Base-by-base conservation (phyloP, 1,284 basidiomycete species). In the Tylopilus sp. region DNA sequence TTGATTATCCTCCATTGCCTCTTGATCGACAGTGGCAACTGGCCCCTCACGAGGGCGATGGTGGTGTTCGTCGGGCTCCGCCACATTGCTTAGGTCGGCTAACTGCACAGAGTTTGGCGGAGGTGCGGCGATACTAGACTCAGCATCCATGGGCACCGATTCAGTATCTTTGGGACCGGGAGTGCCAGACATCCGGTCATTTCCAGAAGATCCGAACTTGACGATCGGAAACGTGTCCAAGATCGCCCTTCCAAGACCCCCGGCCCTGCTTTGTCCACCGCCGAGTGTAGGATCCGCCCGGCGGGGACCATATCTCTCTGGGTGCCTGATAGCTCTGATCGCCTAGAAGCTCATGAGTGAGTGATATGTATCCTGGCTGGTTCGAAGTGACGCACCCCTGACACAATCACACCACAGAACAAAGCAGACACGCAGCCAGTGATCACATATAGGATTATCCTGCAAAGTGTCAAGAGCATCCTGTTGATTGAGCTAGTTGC, bases 151-250 rank as follows among this genome's bases (percentile, higher is more conserved):
- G 15, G 44, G 51, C 0, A 40, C 29, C 16, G 55, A 52, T 53
- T 72, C 75, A 30, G 69, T 41, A 53, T 73, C 74, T 51, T 71
- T 71, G 31, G 55, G 44, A 25, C 44, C 51, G 16, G 54, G 29
- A 43, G 31, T 29, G 39, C 31, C 12, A 21, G 49, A 39, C 13
- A 48, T 50, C 5, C 41, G 54, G 40, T 55, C 49, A 35, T 51
- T 41, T 18, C 48, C 48, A 21, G 59, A 50, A 16, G 56, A 57
- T 44, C 81, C 82, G 63, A 94, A 97, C 67, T 93, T 92, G 68
- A 95, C 85, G 50, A 96, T 73, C 2, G 93, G 93, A 73, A 97
- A 97, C 1, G 93, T 96, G 61, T 97, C 93, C 46, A 97, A 74
- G 48, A 97, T 92, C 23, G 94, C 93, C 28, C 89, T 84, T 0